phyloP scores from a whole-genome alignment of 2,329 filamentous ascomycete genomes.

The Catunica adiposa region DNA sequence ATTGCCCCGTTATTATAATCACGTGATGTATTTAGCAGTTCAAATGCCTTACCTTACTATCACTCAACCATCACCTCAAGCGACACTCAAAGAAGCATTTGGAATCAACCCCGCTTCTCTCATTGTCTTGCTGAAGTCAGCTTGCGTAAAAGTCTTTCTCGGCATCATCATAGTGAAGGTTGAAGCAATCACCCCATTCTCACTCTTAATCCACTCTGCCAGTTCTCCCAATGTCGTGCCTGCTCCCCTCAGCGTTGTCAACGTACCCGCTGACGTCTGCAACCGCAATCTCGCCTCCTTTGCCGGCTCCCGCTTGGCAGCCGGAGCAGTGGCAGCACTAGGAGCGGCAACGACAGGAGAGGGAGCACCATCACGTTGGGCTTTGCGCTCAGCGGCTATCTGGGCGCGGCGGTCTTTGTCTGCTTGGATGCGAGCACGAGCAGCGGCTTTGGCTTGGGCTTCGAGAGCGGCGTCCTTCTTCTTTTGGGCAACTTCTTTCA shows the following conservation, averaged over 20 bases:
- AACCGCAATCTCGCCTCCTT: constrained; percentile 68
- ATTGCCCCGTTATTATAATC: no score
- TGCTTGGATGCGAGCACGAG: constrained; percentile 84
- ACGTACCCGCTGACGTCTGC: constrained; percentile 55
- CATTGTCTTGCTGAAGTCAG: constrained; percentile 75
- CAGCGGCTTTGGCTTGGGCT: constrained; percentile 55
- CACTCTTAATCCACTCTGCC: constrained; percentile 54
- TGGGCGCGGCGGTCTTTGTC: constrained; percentile 82
- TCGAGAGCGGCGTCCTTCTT: constrained; percentile 78
- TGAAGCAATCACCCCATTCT: constrained; percentile 52
- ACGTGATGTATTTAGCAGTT: neutral
- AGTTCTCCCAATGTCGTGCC: constrained; percentile 91
- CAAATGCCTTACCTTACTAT: neutral
- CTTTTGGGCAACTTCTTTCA: constrained; percentile 79
- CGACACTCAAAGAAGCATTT: constrained; percentile 73
- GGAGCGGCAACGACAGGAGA: constrained; percentile 27
- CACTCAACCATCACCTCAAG: constrained; percentile 23
- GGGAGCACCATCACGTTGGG: constrained; percentile 60
- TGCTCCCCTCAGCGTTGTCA: constrained; percentile 75
- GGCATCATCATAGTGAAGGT: constrained; percentile 82
- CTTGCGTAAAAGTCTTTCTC: constrained; percentile 56
- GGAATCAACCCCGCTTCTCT: constrained; percentile 85
- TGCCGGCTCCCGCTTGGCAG: constrained; percentile 49
- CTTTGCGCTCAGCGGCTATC: constrained; percentile 62
- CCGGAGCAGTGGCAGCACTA: constrained; percentile 27